Evolutionary conservation across 345 rosid genomes (phyloP), one percentile per base, ranked within the genome.

Genomic region (Capsella bursapastoris): DNA sequence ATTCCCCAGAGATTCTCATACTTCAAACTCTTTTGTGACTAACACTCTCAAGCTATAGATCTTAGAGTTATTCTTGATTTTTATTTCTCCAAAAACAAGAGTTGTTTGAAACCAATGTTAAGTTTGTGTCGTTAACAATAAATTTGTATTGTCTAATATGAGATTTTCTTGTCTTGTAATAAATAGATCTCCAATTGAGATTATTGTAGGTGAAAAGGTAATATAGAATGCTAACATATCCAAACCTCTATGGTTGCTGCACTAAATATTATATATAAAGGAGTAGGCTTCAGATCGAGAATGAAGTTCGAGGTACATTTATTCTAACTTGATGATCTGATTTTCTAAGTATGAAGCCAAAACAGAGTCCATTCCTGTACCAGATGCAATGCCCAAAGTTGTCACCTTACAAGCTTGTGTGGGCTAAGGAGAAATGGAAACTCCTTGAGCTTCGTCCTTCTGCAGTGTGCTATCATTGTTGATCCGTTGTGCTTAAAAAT

Each of bases 401-500:
- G 16, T 50, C 11, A 68, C 56, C 16, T 4, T 47, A 43, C 34
- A 60, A 32, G 40, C 38, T 15, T 28, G 28, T 28, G 63, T 32
- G 31, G 41, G 12, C 5, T 61, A 22, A 25, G 18, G 9, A 13
- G 66, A 13, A 41, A 61, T 1, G 3, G 16, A 34, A 32, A 35
- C 37, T 68, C 37, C 55, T 31, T n/a, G n/a, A 25, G 3, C 8
- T 37, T 53, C 6, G 28, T 18, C n/a, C 31, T 60, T 59, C 56
- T 59, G 40, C 32, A 43, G 18, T 60, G 45, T 5, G 2, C 48
- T 38, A 32, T 67, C 9, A 14, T 43, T 55, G 48, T 31, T 51
- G 62, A 68, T 38, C 45, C 31, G 18, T 29, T 31, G 49, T 32
- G 60, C 52, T 70, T 83, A 94, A 79, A 92, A 95, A 56, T 95